A percentile compares a stretch with the other conserved stretches of the same genome.
These are phyloP conservation scores for Fraxinus americana DNA, from an alignment of 257 asterid species.

Conservation along the genomic window DNA sequence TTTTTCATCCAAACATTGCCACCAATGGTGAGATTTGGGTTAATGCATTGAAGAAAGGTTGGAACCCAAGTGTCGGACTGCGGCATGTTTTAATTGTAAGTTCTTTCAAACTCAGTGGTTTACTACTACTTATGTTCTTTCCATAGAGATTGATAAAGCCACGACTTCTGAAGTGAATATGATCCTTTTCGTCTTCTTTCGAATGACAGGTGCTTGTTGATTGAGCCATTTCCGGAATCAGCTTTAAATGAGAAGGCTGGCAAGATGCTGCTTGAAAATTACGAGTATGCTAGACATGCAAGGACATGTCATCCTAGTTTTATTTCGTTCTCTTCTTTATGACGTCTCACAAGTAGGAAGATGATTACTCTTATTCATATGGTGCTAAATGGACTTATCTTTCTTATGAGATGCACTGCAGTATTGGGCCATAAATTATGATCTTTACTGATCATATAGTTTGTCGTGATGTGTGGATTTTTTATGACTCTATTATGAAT, in stretches of 20 bases:
- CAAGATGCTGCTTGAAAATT: conserved; percentile 52
- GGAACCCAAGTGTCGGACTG: conserved; percentile 88
- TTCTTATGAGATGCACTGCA: no score
- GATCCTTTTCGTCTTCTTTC: background rate
- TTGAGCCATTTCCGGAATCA: conserved; percentile 11
- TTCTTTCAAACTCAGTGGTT: conserved; percentile 7
- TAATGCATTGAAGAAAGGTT: conserved; percentile 37
- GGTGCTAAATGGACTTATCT: no score
- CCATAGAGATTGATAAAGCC: background rate
- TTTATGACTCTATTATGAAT: no score
- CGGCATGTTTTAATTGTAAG: conserved; percentile 83
- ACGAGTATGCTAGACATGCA: conserved; percentile 88
- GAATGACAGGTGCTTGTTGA: conserved; percentile 76
- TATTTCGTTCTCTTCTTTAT: background rate
- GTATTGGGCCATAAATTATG: no score
- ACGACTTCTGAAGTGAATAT: background rate
- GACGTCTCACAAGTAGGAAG: background rate
- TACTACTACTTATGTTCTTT: background rate
- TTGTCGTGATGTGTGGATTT: background rate
- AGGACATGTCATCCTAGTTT: conserved; percentile 29
- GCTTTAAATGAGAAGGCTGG: no score
- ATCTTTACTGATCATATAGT: no score
- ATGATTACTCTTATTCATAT: background rate
- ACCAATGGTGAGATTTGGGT: no score
- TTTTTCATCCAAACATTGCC: no score